These are phyloP conservation scores for Obelidium mucronatum DNA, from an alignment of 192 early-diverging fungal species.

Conservation along the genomic window DNA sequence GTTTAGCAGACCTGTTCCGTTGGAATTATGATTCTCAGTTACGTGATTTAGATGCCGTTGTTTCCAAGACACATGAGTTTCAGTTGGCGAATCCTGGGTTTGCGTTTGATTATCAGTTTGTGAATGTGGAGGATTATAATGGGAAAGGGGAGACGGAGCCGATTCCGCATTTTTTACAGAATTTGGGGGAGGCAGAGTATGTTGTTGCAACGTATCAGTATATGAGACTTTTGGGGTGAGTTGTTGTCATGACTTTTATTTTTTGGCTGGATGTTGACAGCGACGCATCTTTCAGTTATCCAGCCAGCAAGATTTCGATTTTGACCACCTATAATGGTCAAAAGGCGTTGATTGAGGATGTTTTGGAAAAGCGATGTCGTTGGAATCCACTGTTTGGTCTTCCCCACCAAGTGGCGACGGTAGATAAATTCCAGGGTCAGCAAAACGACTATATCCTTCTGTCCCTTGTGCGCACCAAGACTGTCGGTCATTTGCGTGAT, in stretches of 20 bases:
- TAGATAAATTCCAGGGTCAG: slow-evolving; percentile 97
- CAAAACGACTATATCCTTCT: slow-evolving; percentile 90
- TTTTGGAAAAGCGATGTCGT: slow-evolving; percentile 81
- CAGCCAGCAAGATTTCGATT: slow-evolving; percentile 87
- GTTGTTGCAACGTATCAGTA: slow-evolving; percentile 95
- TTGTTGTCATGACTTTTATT: not conserved
- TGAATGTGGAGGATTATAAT: slow-evolving; percentile 82
- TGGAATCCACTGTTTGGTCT: slow-evolving; percentile 88
- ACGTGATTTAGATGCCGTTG: slow-evolving; percentile 27
- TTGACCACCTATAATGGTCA: slow-evolving; percentile 99
- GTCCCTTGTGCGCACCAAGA: slow-evolving; percentile 90
- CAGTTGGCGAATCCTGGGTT: slow-evolving; percentile 85
- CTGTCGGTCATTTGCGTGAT: slow-evolving; percentile 93
- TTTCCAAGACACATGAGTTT: slow-evolving; percentile 55
- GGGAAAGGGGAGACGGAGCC: slow-evolving; percentile 88
- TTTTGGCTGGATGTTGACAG: not conserved
- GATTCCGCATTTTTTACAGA: slow-evolving; percentile 88
- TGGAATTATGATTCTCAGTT: slow-evolving; percentile 77
- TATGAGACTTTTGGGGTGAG: slow-evolving; percentile 87
- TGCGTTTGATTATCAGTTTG: slow-evolving; percentile 82
- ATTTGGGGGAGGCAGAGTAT: slow-evolving; percentile 98
- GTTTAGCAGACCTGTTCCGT: slow-evolving; percentile 84
- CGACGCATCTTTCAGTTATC: slow-evolving; percentile 65
- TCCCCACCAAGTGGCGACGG: slow-evolving; percentile 85
- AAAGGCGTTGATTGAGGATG: slow-evolving; percentile 88